These are phyloP conservation scores for Trichoderma simmonsii DNA, from an alignment of 2,329 filamentous ascomycete species.

Conservation along the genomic window DNA sequence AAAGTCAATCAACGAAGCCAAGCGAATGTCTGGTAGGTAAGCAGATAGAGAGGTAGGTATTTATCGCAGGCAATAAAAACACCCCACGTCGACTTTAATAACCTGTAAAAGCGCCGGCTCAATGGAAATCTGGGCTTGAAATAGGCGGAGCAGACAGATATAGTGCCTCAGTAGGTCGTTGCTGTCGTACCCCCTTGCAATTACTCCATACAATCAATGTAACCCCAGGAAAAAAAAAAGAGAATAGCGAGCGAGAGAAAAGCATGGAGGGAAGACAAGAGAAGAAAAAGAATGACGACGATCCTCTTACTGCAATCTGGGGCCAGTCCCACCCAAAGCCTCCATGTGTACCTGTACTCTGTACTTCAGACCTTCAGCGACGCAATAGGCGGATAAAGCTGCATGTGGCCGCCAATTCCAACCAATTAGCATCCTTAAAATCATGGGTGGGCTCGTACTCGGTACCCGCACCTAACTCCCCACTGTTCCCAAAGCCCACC, in stretches of 20 bases:
- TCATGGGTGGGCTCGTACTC: background rate
- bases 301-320: background rate
- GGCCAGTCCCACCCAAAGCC: background rate
- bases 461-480: background rate
- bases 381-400: background rate
- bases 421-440: background rate
- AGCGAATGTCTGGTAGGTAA: background rate
- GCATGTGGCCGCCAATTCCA: background rate
- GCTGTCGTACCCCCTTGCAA: background rate
- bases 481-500: background rate
- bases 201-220: background rate
- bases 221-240: background rate
- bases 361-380: background rate
- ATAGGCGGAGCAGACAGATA: background rate
- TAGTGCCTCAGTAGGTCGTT: background rate
- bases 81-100: background rate
- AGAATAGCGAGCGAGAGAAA: background rate
- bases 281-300: background rate
- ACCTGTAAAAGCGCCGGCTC: background rate
- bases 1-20: background rate
- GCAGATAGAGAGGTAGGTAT: background rate
- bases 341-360: background rate
- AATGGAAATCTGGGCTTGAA: background rate
- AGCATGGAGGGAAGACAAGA: background rate
- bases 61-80: background rate